Evolutionary conservation across 495 filamentous ascomycete species (phyloP).

Genomic region (Podospora pseudocomata): DNA sequence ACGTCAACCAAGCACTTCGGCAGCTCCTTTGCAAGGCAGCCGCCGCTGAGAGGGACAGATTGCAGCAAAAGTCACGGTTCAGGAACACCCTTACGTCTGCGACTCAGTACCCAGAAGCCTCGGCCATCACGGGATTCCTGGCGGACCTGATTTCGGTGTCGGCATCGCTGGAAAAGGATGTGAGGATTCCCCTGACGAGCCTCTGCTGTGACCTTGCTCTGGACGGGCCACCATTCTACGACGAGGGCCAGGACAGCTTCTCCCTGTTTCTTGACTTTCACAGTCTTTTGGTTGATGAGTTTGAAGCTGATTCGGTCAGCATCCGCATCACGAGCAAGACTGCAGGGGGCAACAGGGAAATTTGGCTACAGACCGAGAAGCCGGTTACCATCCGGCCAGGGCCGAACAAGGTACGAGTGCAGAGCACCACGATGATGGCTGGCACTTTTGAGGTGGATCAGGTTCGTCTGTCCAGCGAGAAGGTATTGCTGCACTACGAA

Average conservation of each 20-base stretch:
- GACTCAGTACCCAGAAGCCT: slow-evolving; percentile 48
- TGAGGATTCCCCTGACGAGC: slow-evolving; percentile 61
- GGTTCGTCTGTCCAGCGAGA: slow-evolving; percentile 62
- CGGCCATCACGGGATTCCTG: slow-evolving; percentile 59
- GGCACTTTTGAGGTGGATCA: slow-evolving; percentile 75
- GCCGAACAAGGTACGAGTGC: slow-evolving; percentile 47
- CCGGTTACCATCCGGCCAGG: slow-evolving; percentile 52
- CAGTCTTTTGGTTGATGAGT: slow-evolving; percentile 67
- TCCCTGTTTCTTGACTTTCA: slow-evolving; percentile 64
- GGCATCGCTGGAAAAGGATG: slow-evolving; percentile 56
- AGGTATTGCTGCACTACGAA: slow-evolving; percentile 66
- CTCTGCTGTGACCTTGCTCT: slow-evolving; percentile 72
- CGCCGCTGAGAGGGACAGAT: slow-evolving; percentile 48
- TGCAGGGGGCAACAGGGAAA: slow-evolving; percentile 53
- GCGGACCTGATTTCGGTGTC: slow-evolving; percentile 63
- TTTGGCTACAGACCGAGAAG: slow-evolving; percentile 57
- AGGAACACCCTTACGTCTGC: slow-evolving; percentile 16
- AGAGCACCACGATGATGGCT: slow-evolving; percentile 58
- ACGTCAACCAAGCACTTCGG: slow-evolving; percentile 66
- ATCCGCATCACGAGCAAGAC: slow-evolving; percentile 56
- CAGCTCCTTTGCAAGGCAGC: slow-evolving; percentile 73
- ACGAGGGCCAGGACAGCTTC: slow-evolving; percentile 72
- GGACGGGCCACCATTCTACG: slow-evolving; percentile 65
- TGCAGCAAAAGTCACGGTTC: slow-evolving; percentile 39
- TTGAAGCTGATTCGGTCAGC: slow-evolving; percentile 63